Evolutionary conservation across 2,329 filamentous ascomycete genomes (phyloP), one percentile per base, ranked within the genome.

Genomic region (Ceratocystiopsis minuta): DNA sequence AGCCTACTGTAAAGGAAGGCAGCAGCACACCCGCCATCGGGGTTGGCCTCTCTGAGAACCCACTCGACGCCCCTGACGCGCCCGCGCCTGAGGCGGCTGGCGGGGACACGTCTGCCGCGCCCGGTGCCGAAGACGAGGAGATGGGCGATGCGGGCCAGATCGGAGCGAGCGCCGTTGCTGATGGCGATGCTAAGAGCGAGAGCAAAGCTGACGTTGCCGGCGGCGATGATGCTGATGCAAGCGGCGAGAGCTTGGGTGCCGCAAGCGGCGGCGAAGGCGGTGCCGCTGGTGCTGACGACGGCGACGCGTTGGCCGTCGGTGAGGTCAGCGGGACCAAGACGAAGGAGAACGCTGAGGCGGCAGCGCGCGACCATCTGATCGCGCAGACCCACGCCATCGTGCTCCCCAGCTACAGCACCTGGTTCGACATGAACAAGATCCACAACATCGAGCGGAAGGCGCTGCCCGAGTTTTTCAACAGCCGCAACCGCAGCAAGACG

Each of bases 391-490:
- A 95, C 56, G 80, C 87, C 47, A 96, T 96, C 55, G 87, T 98
- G 48, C 75, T 98, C 17, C 90, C 90, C 17, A 96, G 88, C 58
- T 98, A 98, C 62, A 92, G 86, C 56, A 90, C 83, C 14, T 98
- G 90, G 90, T 98, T 98, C 59, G 90, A 98, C 61, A 95, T 98
- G 88, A 83, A 87, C 58, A 70, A 74, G 39, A 80, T 98, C 55
- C 83, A 95, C 60, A 75, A 76, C 46, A 81, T 95, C 52, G 90
- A 98, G 65, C 82, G 80, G 56, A 98, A 95, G 61, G 86, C 86
- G 9, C 70, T 98, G 50, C 86, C 88, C 16, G 90, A 98, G 59
- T 98, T 96, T 64, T 98, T 98, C 73, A 98, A 98, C 65, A 88
- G 78, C 59, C 77, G 90, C 46, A 98, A 98, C 62, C 80, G 90